A percentile compares a stretch with the other conserved stretches of the same genome.
Evolutionary conservation across 257 asterid species (phyloP).

Genomic region (Jacaranda copaia): DNA sequence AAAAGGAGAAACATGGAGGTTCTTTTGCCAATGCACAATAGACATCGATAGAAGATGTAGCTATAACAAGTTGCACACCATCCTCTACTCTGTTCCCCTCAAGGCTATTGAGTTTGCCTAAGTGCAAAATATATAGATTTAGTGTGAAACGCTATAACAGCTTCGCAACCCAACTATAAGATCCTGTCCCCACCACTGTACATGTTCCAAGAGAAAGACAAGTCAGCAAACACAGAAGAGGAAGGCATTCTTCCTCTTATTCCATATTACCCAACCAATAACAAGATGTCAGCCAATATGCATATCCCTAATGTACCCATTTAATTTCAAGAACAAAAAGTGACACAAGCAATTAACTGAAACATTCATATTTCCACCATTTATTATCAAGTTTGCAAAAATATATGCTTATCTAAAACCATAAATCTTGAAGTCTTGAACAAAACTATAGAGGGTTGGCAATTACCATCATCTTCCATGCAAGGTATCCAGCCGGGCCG

Average conservation of each 20-base stretch:
- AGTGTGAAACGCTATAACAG: neutral
- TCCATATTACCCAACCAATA: constrained; percentile 13
- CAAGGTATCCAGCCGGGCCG: constrained; percentile 92
- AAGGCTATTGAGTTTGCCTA: neutral
- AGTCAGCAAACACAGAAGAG: constrained; percentile 2
- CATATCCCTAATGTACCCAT: constrained; percentile 6
- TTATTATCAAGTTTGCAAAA: neutral
- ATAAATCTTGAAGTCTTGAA: neutral
- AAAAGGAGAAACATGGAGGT: neutral
- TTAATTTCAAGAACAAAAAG: constrained; percentile 12
- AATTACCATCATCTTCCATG: constrained; percentile 99
- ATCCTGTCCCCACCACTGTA: neutral
- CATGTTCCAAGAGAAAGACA: neutral
- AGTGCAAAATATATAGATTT: constrained; percentile 2
- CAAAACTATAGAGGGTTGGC: neutral
- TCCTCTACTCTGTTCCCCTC: neutral
- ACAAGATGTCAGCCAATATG: constrained; percentile 1
- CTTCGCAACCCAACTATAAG: constrained; percentile 19
- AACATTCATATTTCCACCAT: constrained; percentile 12
- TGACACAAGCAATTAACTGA: constrained; percentile 1
- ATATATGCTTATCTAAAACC: constrained; percentile 21
- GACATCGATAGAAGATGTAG: neutral
- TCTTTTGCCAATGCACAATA: neutral
- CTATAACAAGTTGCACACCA: neutral
- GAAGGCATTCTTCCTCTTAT: constrained; percentile 1